Evolutionary conservation across 148 eudicot species (phyloP).

Genomic region (Limonium bicolor): DNA sequence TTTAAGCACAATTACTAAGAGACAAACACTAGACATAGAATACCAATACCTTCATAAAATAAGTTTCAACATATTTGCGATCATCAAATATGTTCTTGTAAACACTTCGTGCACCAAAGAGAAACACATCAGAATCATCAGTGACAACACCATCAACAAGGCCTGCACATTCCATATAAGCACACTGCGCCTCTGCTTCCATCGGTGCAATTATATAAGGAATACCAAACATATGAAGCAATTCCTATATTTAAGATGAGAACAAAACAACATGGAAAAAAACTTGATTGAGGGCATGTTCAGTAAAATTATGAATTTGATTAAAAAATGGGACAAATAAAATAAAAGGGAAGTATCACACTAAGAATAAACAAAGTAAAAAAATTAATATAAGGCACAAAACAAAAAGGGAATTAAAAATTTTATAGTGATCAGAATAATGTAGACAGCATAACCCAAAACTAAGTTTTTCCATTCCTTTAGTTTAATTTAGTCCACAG

Average conservation of each 20-base stretch:
- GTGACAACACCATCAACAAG: slow-evolving; percentile 99
- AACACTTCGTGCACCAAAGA: slow-evolving; percentile 86
- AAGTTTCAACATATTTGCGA: slow-evolving; percentile 95
- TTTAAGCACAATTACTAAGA: neutral
- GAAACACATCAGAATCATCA: slow-evolving; percentile 95
- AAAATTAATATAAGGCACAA: too few relatives aligned
- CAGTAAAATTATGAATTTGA: too few relatives aligned
- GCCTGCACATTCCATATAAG: slow-evolving; percentile 78
- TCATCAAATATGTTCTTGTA: slow-evolving; percentile 98
- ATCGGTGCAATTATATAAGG: slow-evolving; percentile 98
- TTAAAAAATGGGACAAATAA: too few relatives aligned
- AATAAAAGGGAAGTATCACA: too few relatives aligned
- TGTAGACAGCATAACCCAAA: too few relatives aligned
- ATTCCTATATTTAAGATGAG: slow-evolving; percentile 44
- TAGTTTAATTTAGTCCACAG: too few relatives aligned
- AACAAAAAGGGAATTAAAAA: too few relatives aligned
- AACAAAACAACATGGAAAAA: neutral
- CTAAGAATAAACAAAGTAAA: too few relatives aligned
- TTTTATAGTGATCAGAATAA: too few relatives aligned
- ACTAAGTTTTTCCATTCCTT: too few relatives aligned
- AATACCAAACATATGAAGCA: slow-evolving; percentile 98
- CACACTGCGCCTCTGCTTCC: slow-evolving; percentile 99
- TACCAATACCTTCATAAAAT: slow-evolving; percentile 69
- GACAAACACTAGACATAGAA: neutral
- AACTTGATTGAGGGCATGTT: too few relatives aligned